Evolutionary conservation across 495 filamentous ascomycete species (phyloP).

Genomic region (Aspergillus steynii): DNA sequence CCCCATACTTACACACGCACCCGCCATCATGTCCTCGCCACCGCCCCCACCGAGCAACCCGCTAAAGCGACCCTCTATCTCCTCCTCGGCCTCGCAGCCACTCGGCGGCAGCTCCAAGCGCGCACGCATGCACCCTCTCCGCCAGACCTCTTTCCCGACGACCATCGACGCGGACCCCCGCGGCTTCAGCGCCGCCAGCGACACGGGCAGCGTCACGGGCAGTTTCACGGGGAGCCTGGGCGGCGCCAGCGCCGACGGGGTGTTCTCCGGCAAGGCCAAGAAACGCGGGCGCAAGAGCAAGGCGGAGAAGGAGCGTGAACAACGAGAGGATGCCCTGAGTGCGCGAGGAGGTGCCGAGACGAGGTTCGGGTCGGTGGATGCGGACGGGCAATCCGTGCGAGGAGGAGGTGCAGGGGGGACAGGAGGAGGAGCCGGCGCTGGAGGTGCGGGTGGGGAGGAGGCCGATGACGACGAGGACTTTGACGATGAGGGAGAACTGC

Average conservation of each 20-base stretch:
- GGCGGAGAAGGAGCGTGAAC: conserved; percentile 45
- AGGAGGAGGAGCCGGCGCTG: conserved; percentile 35
- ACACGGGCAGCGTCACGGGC: conserved; percentile 68
- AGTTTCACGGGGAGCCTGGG: conserved; percentile 55
- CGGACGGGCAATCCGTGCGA: conserved; percentile 43
- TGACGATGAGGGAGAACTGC: conserved; percentile 62
- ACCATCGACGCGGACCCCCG: conserved; percentile 49
- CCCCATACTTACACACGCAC: not conserved
- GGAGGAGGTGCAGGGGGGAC: conserved; percentile 29
- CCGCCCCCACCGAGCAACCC: conserved; percentile 38
- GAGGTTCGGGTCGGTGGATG: conserved; percentile 38
- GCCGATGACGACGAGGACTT: conserved; percentile 68
- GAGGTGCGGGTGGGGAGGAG: conserved; percentile 45
- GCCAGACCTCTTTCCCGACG: conserved; percentile 86
- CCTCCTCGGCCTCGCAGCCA: conserved; percentile 38
- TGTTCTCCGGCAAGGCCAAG: conserved; percentile 48
- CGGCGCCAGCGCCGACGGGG: conserved; percentile 53
- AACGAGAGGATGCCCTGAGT: conserved; percentile 51
- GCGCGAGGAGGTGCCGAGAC: conserved; percentile 42
- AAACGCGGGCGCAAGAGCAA: conserved; percentile 71
- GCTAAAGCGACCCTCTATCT: conserved; percentile 47
- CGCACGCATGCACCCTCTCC: conserved; percentile 67
- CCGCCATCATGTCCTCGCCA: conserved; percentile 45
- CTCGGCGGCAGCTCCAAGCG: conserved; percentile 34
- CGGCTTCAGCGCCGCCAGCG: conserved; percentile 67